Base-by-base conservation (phyloP, 2,329 filamentous ascomycete genomes). In the Fusarium sp. region DNA sequence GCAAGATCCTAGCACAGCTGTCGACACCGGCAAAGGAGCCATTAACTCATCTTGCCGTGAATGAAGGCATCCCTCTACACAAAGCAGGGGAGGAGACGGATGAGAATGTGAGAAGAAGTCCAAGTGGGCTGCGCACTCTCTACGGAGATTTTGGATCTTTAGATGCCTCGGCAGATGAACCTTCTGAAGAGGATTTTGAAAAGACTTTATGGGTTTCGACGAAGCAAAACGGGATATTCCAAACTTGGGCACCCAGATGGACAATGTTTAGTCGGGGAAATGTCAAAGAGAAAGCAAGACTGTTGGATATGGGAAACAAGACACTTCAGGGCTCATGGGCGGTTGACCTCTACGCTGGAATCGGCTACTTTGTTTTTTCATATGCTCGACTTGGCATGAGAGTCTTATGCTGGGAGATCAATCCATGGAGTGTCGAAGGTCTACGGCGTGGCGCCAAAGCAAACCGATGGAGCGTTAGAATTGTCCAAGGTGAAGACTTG, bases 261-360 rank as follows among this genome's bases (percentile, higher is more conserved):
- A 97, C 95, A 33, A 98, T 98, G 95, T 98, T 98, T 81, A 95
- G 92, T 71, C 89, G 95, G 3, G 95, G 96, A 7, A 98, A 98
- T 81, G 86, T 98, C 67, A 93, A 91, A 57, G 96, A 98, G 83
- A 98, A 98, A 81, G 91, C 93, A 1, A 87, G 96, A 18, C 83
- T 98, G 3, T 82, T 97, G 9, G 80, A 78, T 0, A 91, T 91
- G 74, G 83, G 66, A 41, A 68, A 41, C 22, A 59, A 39, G 6
- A 15, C 22, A 10, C 63, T 54, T 20, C 80, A 81, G 14, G 74
- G 77, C 4, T 62, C 66, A 8, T 90, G 87, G 81, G 90, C 92
- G 0, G 89, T 97, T 2, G 96, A 98, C 81, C 84, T 98, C 68
- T 98, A 97, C 83, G 94, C 93, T 1, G 96, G 96, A 0, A 98